Evolutionary conservation across 768 basidiomycete genomes (phyloP), one percentile per base, ranked within the genome.

Genomic region (Mycena floridula): DNA sequence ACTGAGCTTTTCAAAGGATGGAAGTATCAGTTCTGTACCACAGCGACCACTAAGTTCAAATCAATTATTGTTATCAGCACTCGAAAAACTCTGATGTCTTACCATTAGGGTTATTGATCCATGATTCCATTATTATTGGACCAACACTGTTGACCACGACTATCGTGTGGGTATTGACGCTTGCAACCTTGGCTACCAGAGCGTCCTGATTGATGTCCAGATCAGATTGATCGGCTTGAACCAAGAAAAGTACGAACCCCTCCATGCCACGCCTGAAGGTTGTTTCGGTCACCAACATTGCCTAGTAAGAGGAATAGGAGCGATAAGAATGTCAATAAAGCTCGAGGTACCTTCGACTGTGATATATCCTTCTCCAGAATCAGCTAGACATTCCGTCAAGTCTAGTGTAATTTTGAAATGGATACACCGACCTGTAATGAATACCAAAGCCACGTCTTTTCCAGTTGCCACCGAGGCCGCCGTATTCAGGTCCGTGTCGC

Each of bases 61-160:
- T 40, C 25, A 18, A 25, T 42, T 25, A 18, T 44, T 24, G n/a
- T 37, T 42, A 16, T 37, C n/a, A 53, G 45, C n/a, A 50, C 32
- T 9, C 37, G 42, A 25, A 49, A 46, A 8, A 51, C 55, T 57
- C 12, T 18, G 11, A 40, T 11, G 7, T 47, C 65, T 24, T 45
- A 68, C 61, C 67, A 55, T 84, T 82, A 2, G 69, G 59, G 50
- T 82, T 66, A 42, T 70, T 68, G 32, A 78, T 74, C 77, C 81
- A 82, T 18, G 70, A 50, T 58, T 82, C 76, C 63, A 75, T 64
- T 24, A 67, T 66, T 40, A 82, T 73, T 0, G 77, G 72, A 0
- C 84, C 84, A 37, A 83, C 81, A 7, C 74, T 70, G 56, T 87
- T 79, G 4, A 85, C 69, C 8, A 86, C 73, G 27, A 87, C 84